Evolutionary conservation across 75 land plant species (phyloP).

Genomic region (Sequoia sempervirens): DNA sequence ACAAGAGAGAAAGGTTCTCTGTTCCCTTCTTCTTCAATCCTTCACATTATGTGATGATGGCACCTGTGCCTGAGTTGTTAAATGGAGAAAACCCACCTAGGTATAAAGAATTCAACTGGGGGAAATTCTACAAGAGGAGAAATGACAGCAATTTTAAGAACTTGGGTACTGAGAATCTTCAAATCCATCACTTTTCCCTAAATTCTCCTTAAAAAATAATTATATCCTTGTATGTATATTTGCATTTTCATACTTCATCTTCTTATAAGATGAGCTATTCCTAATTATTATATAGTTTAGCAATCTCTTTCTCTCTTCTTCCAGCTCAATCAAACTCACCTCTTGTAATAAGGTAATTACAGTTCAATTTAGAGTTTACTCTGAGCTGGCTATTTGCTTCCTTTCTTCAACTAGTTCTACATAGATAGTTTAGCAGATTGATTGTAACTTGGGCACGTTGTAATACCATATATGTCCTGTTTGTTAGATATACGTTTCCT

Average conservation of each 20-base stretch:
- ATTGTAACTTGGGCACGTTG: not conserved
- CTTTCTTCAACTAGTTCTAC: no score
- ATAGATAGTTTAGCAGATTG: not conserved
- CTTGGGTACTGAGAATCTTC: constrained; percentile 61
- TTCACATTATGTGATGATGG: constrained; percentile 31
- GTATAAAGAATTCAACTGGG: constrained; percentile 69
- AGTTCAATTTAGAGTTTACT: not conserved
- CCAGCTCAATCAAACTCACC: not conserved
- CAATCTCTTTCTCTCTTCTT: not conserved
- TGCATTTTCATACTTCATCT: not conserved
- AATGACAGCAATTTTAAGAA: constrained; percentile 66
- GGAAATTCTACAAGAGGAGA: constrained; percentile 50
- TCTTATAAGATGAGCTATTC: not conserved
- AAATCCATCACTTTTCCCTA: constrained; percentile 49
- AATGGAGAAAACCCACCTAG: constrained; percentile 40
- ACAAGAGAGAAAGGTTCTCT: constrained; percentile 58
- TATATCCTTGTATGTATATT: not conserved
- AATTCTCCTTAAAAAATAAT: not conserved
- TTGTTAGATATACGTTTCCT: not conserved
- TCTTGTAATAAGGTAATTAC: not conserved
- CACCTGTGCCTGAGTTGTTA: constrained; percentile 53
- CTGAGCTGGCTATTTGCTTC: no score
- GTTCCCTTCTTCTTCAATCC: constrained; percentile 78
- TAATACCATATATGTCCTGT: not conserved
- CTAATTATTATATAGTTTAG: not conserved